Conservation (phyloP, 225 moss, liverwort and hornwort species). For the Bryum argenteum region DNA sequence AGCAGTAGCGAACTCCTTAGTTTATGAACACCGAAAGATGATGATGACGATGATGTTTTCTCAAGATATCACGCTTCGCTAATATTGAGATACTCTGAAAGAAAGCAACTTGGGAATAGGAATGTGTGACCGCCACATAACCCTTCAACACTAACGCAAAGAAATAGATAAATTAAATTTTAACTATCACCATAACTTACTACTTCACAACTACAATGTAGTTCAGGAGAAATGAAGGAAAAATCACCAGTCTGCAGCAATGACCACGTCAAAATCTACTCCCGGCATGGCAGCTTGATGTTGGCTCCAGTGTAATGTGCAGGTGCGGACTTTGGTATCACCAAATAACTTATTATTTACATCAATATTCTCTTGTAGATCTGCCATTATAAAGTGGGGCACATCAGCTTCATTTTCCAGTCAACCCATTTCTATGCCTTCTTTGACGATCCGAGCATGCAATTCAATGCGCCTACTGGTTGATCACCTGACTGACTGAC, state of each 20-base stretch:
- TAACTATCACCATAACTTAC: background rate
- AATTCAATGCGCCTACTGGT: conserved; percentile 9
- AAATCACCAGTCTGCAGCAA: conserved; percentile 82
- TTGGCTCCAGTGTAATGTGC: conserved; percentile 71
- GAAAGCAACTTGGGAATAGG: conserved; percentile 3
- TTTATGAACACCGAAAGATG: conserved; percentile 2
- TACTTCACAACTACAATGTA: background rate
- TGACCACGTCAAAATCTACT: conserved; percentile 67
- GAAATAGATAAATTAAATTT: background rate
- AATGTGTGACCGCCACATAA: background rate
- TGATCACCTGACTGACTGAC: background rate
- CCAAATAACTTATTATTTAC: conserved; percentile 58
- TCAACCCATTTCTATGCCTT: background rate
- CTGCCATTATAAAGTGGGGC: conserved; percentile 36
- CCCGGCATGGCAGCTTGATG: conserved; percentile 59
- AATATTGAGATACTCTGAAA: background rate
- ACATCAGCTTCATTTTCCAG: conserved; percentile 13
- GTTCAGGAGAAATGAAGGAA: background rate
- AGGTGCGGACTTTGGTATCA: conserved; percentile 58
- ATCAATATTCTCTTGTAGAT: conserved; percentile 60
- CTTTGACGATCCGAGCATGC: conserved; percentile 4
- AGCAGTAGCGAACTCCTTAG: background rate
- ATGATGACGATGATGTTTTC: background rate
- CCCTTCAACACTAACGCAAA: conserved; percentile 5
- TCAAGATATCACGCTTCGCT: conserved; percentile 18